A percentile compares a stretch with the other conserved stretches of the same genome.
phyloP scores from a whole-genome alignment of 306 rosid species.

The Trifolium repens region DNA sequence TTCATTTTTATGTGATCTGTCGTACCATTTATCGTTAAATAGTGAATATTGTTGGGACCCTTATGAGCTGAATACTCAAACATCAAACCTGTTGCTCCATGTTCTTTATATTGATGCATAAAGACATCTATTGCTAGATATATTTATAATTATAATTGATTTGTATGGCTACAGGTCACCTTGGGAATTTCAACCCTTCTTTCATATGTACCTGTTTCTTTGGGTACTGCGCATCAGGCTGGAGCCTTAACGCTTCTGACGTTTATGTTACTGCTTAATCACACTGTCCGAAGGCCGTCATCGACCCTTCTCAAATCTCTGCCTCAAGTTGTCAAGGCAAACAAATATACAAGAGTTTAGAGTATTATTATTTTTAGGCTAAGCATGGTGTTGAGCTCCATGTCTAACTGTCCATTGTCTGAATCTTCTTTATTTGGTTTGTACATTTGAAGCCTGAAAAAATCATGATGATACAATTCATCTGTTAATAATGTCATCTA shows the following conservation, averaged over 20 bases:
- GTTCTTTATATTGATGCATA: background rate
- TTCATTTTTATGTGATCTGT: background rate
- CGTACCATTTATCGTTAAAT: background rate
- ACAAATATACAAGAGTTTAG: slow-evolving; percentile 35
- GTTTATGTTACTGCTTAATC: slow-evolving; percentile 67
- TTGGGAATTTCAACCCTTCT: slow-evolving; percentile 80
- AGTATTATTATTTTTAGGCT: background rate
- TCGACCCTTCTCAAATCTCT: slow-evolving; percentile 69
- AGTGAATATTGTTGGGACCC: slow-evolving; percentile 13
- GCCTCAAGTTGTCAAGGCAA: slow-evolving; percentile 63
- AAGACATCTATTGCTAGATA: background rate
- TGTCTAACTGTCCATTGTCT: slow-evolving; percentile 28
- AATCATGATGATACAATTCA: slow-evolving; percentile 20
- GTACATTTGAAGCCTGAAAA: slow-evolving; percentile 31
- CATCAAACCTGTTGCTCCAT: background rate
- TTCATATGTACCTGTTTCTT: slow-evolving; percentile 82
- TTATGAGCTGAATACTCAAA: slow-evolving; percentile 7
- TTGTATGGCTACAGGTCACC: slow-evolving; percentile 62
- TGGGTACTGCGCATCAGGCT: slow-evolving; percentile 88
- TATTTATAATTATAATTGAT: slow-evolving; percentile 17
- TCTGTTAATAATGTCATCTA: slow-evolving; percentile 22
- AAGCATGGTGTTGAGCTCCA: slow-evolving; percentile 32
- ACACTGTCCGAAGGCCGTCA: slow-evolving; percentile 80
- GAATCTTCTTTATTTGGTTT: slow-evolving; percentile 17
- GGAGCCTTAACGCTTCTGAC: slow-evolving; percentile 89